Conservation (phyloP, 345 rosid genomes). For the Pelargonium nanum region DNA sequence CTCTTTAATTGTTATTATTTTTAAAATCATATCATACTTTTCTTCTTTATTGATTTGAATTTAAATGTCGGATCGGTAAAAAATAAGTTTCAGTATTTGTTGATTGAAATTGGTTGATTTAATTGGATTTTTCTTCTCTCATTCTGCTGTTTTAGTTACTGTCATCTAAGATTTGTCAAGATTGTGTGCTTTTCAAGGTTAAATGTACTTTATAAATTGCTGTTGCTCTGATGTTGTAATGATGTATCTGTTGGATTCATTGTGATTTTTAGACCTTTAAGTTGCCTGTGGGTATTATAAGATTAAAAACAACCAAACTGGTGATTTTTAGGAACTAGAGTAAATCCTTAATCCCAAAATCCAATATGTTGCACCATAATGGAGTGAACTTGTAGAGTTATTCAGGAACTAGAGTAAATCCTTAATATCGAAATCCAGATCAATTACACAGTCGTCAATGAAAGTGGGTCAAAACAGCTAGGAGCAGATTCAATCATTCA, state of each 20-base stretch:
- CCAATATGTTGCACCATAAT: too few relatives aligned
- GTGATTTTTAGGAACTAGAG: too few relatives aligned
- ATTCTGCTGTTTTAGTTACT: not conserved
- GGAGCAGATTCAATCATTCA: too few relatives aligned
- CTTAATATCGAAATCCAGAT: too few relatives aligned
- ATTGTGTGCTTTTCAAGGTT: not conserved
- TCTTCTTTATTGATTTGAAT: not conserved
- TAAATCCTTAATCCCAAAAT: too few relatives aligned
- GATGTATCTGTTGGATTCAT: not conserved
- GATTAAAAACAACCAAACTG: too few relatives aligned
- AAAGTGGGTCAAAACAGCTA: too few relatives aligned
- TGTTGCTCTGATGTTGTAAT: not conserved
- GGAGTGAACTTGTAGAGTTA: too few relatives aligned
- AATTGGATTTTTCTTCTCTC: not conserved
- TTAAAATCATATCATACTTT: slow-evolving; percentile 3
- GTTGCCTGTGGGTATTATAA: not conserved
- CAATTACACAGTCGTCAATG: too few relatives aligned
- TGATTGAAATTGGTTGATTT: not conserved
- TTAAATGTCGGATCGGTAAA: not conserved
- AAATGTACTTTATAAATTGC: not conserved
- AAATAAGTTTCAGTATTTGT: not conserved
- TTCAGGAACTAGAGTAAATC: too few relatives aligned
- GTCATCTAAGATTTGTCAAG: too few relatives aligned
- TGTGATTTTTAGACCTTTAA: not conserved
- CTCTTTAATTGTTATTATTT: not conserved